Percentiles rank a stretch among this genome's conserved stretches.
phyloP scores from a whole-genome alignment of 2,329 filamentous ascomycete species.

The Exophiala sp. region DNA sequence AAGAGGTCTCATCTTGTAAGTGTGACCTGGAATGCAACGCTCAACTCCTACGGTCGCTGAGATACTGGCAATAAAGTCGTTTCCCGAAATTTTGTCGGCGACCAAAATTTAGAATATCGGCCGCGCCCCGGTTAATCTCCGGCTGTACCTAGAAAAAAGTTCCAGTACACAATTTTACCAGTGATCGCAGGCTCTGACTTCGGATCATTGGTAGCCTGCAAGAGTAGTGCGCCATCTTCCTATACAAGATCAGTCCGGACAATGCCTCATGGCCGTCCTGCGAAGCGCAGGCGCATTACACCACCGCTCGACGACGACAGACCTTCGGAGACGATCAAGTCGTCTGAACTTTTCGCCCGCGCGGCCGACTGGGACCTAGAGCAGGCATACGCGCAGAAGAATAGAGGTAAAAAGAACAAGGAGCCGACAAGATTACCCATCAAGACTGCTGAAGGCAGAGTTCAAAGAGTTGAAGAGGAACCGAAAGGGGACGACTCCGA shows the following conservation, averaged over 20 bases:
- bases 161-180: not conserved
- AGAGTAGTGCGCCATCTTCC: too few relatives aligned
- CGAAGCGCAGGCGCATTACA: constrained; percentile 51
- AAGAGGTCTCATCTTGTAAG: constrained; percentile 69
- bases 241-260: not conserved
- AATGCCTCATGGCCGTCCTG: constrained; percentile 46
- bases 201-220: too few relatives aligned
- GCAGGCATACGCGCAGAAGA: constrained; percentile 80
- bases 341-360: constrained; percentile 63
- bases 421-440: constrained; percentile 78
- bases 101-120: not conserved
- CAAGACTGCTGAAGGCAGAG: constrained; percentile 73
- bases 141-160: not conserved
- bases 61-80: not conserved
- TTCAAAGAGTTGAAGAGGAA: constrained; percentile 57
- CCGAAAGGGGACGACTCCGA: constrained; percentile 53
- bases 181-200: not conserved
- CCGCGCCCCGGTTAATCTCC: not conserved
- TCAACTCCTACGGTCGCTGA: too few relatives aligned
- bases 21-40: not conserved
- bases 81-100: not conserved
- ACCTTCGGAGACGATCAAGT: constrained; percentile 30
- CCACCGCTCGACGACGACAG: constrained; percentile 42
- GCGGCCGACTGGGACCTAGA: constrained; percentile 86
- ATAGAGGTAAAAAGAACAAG: constrained; percentile 73